Percentiles rank a stretch among this genome's conserved stretches.
Evolutionary conservation across 805 yeast species (phyloP).

Genomic region (Jamesozyma jinghongensis): DNA sequence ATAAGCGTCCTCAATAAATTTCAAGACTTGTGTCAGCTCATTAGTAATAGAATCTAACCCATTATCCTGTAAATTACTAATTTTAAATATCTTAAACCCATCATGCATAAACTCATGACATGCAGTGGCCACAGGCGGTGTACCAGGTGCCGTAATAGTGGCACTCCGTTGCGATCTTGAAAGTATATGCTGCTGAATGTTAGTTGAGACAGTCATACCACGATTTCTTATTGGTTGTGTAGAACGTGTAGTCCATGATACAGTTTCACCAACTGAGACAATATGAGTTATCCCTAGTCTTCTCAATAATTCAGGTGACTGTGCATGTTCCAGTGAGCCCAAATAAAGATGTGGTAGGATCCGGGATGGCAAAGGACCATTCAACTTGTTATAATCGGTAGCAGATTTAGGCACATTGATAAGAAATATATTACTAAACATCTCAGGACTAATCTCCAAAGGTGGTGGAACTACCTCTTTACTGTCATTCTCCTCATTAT

Average conservation of each 20-base stretch:
- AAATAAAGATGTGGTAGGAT: slow-evolving; percentile 76
- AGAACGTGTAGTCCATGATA: slow-evolving; percentile 43
- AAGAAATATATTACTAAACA: slow-evolving; percentile 30
- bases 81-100: slow-evolving; percentile 36
- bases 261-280: slow-evolving; percentile 77
- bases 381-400: slow-evolving; percentile 26
- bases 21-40: slow-evolving; percentile 54
- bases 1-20: slow-evolving; percentile 52
- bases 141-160: slow-evolving; percentile 1
- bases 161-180: slow-evolving; percentile 4
- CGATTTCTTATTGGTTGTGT: slow-evolving; percentile 9
- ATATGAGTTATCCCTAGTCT: slow-evolving; percentile 63
- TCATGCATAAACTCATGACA: slow-evolving; percentile 13
- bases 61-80: slow-evolving; percentile 77
- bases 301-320: slow-evolving; percentile 50
- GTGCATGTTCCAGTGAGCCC: slow-evolving; percentile 80
- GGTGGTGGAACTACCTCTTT: slow-evolving; percentile 3
- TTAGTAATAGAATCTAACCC: slow-evolving; percentile 70
- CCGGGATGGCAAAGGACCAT: slow-evolving; percentile 75
- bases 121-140: not conserved
- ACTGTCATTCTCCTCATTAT: slow-evolving; percentile 1
- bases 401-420: slow-evolving; percentile 16
- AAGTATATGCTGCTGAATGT: not conserved
- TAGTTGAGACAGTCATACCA: slow-evolving; percentile 12
- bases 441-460: slow-evolving; percentile 22